Base-by-base conservation (phyloP, 257 asterid species). In the Lycium ferocissimum region DNA sequence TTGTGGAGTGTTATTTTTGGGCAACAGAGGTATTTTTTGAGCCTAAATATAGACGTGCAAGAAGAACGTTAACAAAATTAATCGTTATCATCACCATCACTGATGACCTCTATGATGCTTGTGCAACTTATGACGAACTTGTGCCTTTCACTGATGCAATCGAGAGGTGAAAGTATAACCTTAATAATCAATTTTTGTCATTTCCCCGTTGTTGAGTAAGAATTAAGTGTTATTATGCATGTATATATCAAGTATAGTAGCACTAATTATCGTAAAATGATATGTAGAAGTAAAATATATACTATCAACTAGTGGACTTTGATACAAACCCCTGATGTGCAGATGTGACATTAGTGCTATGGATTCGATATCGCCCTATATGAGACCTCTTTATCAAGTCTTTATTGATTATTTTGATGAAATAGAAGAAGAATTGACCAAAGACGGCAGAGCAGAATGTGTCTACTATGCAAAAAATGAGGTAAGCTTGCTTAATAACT, bases 1-100 rank as follows among this genome's bases (percentile, higher is more conserved):
- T 84, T 37, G 86, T 61, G 62, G 83, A 84, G 18, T 58, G 65
- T 67, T 73, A 84, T 17, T 70, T 33, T 53, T 70, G 71, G 85
- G 72, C 26, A 3, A 5, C 49, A 1, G 83, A 72, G 10, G 76
- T 73, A 15, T 71, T 15, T 17, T 43, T 17, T 71, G 37, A 2
- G 35, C 56, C 79, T 18, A 35, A 18, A 40, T 43, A 40, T 20
- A 9, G 12, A 8, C 2, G 2, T 43, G 7, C 35, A 40, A 40
- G 56, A 71, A 40, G 35, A 43, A 71, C 3, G 14, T 3, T 69
- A 69, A 7, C 78, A 69, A 38, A 69, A 67, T 35, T 67, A 33
- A 0, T 67, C 0, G 13, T 0, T 13, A 69, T 38, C 0, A 14
- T 37, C 8, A 69, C 22, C 1, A 3, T 69, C 11, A 37, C 7